Evolutionary conservation across 106 monocot species (phyloP).

Genomic region (Platanthera guangdongensis): DNA sequence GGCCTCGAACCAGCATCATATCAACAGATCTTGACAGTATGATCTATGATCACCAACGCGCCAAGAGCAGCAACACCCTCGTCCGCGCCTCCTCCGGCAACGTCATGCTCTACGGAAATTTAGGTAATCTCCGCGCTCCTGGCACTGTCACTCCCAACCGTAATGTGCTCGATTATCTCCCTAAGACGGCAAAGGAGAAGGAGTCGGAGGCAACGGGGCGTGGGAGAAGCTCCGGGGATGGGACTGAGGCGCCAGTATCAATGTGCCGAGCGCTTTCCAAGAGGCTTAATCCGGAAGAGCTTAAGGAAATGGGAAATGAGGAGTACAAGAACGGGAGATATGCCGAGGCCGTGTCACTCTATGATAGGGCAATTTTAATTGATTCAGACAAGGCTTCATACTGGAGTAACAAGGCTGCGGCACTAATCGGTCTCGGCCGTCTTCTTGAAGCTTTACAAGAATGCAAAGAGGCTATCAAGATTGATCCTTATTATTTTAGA

Average conservation of each 20-base stretch:
- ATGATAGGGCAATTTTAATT: constrained; percentile 35
- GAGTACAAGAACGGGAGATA: constrained; percentile 54
- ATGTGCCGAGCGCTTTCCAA: constrained; percentile 15
- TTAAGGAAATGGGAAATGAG: constrained; percentile 63
- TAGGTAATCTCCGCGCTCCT: constrained; percentile 45
- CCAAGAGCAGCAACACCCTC: constrained; percentile 33
- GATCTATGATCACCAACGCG: constrained; percentile 55
- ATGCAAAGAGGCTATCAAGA: constrained; percentile 40
- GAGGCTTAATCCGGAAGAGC: constrained; percentile 30
- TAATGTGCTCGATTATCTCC: constrained; percentile 27
- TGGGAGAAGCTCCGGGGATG: background rate
- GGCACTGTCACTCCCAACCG: constrained; percentile 17
- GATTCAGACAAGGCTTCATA: constrained; percentile 40
- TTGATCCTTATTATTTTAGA: constrained; percentile 40
- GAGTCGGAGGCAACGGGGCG: background rate
- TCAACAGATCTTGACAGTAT: constrained; percentile 45
- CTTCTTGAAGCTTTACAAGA: constrained; percentile 43
- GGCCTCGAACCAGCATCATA: constrained; percentile 12
- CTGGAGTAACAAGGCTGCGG: constrained; percentile 62
- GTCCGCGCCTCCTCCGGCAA: constrained; percentile 64
- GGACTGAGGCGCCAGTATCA: background rate
- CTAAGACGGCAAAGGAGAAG: constrained; percentile 29
- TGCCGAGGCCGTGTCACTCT: constrained; percentile 36
- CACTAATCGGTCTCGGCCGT: constrained; percentile 33
- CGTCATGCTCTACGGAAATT: constrained; percentile 65